phyloP scores from a whole-genome alignment of 345 rosid species.

The Abelmoschus esculentus region DNA sequence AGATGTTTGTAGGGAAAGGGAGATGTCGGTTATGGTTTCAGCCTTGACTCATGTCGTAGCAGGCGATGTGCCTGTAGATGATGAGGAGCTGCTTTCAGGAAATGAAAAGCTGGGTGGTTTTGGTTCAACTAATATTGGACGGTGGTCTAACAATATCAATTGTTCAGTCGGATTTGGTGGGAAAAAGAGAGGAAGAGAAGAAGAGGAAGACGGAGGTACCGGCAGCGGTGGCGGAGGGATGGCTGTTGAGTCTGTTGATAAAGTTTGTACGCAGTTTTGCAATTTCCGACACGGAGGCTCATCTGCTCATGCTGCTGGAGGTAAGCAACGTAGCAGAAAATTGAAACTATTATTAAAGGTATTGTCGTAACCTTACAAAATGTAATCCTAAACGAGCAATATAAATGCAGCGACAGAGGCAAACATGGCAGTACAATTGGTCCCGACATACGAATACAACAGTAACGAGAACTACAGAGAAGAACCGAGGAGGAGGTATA shows the following conservation, averaged over 20 bases:
- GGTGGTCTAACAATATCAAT: background rate
- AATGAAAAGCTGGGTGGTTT: constrained; percentile 1
- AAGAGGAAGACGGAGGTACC: constrained; percentile 13
- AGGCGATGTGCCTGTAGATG: constrained; percentile 36
- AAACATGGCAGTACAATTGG: constrained; percentile 19
- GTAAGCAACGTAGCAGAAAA: constrained; percentile 10
- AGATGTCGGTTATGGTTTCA: constrained; percentile 68
- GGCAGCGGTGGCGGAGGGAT: background rate
- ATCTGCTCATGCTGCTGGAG: constrained; percentile 18
- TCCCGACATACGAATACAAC: constrained; percentile 42
- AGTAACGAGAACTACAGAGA: constrained; percentile 12
- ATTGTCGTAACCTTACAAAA: background rate
- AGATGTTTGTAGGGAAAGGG: constrained; percentile 42
- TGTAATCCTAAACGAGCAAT: background rate
- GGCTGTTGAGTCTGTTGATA: background rate
- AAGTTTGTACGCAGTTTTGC: background rate
- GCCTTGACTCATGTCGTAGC: constrained; percentile 65
- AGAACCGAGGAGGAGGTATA: constrained; percentile 55
- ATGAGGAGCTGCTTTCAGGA: background rate
- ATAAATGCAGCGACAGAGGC: constrained; percentile 20
- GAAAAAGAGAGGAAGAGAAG: constrained; percentile 35
- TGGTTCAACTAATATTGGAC: background rate
- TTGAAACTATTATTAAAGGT: background rate
- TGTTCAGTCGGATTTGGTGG: constrained; percentile 9
- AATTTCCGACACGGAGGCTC: background rate